A percentile compares a stretch with the other conserved stretches of the same genome.
These are phyloP conservation scores for Pseudopithomyces maydicus DNA, from an alignment of 2,329 filamentous ascomycete genomes.

Conservation along the genomic window DNA sequence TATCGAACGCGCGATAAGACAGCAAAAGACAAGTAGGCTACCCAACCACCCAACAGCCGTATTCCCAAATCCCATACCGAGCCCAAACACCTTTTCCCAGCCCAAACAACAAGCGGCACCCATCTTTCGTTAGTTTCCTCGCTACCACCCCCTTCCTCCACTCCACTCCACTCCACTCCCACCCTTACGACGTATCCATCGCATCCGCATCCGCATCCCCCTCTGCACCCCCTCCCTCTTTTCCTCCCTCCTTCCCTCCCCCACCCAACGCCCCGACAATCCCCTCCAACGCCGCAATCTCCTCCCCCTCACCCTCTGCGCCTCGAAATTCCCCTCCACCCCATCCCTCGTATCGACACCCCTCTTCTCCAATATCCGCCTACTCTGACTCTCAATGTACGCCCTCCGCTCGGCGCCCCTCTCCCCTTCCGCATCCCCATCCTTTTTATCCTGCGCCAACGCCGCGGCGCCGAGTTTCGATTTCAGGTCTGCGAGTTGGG, in stretches of 20 bases:
- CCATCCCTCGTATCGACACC: constrained; percentile 62
- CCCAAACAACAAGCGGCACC: too few species aligned
- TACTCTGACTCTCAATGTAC: constrained; percentile 83
- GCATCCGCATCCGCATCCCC: constrained; percentile 19
- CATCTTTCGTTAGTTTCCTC: too few species aligned
- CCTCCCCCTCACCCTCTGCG: constrained; percentile 29
- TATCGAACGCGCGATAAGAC: too few species aligned
- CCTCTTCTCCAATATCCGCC: constrained; percentile 74
- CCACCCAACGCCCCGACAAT: constrained; percentile 24
- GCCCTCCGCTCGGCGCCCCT: constrained; percentile 72
- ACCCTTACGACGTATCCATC: constrained; percentile 26
- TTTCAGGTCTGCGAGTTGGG: constrained; percentile 69
- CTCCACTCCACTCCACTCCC: too few species aligned
- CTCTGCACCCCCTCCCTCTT: neutral
- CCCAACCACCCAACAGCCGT: too few species aligned
- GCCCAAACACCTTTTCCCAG: too few species aligned
- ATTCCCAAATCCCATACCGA: too few species aligned
- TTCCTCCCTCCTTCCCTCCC: constrained; percentile 2
- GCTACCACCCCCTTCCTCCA: too few species aligned
- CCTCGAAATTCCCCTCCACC: constrained; percentile 37
- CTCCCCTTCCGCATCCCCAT: constrained; percentile 45
- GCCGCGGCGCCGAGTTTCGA: constrained; percentile 61
- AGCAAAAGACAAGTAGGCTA: too few species aligned
- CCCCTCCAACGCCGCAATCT: constrained; percentile 38
- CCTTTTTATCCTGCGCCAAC: constrained; percentile 28